Percentiles rank a stretch among this genome's conserved stretches.
phyloP scores from a whole-genome alignment of 2,329 filamentous ascomycete species.

The Knufia fluminis region DNA sequence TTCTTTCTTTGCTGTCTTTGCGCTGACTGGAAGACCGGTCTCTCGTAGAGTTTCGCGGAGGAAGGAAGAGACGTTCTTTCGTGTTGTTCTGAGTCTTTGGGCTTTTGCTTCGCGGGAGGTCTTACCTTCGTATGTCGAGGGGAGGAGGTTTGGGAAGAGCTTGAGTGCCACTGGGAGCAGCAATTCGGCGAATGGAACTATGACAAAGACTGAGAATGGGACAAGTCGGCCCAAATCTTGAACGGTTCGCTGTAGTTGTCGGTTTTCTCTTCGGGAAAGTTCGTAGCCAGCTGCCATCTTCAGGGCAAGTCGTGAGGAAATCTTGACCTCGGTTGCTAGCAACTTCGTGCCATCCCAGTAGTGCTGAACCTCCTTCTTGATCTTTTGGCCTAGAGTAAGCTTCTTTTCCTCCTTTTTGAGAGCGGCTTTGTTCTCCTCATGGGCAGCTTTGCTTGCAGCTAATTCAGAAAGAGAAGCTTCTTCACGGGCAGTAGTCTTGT shows the following conservation, averaged over 20 bases:
- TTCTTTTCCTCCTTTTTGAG: slow-evolving; percentile 71
- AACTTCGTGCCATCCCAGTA: slow-evolving; percentile 99
- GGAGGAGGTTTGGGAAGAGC: slow-evolving; percentile 93
- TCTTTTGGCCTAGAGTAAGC: slow-evolving; percentile 77
- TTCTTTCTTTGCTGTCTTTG: slow-evolving; percentile 75
- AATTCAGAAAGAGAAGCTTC: slow-evolving; percentile 51
- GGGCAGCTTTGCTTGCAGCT: slow-evolving; percentile 48
- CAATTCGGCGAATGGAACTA: slow-evolving; percentile 91
- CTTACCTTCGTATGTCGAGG: slow-evolving; percentile 91
- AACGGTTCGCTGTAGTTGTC: slow-evolving; percentile 81
- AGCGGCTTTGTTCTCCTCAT: slow-evolving; percentile 44
- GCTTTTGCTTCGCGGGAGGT: slow-evolving; percentile 86
- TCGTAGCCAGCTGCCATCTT: slow-evolving; percentile 99
- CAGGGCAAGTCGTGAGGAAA: slow-evolving; percentile 79
- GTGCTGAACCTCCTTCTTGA: slow-evolving; percentile 87
- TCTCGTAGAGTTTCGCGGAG: slow-evolving; percentile 81
- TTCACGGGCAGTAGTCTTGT: slow-evolving; percentile 41
- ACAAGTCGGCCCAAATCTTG: slow-evolving; percentile 87
- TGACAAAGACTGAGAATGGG: slow-evolving; percentile 93
- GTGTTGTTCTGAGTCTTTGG: slow-evolving; percentile 66
- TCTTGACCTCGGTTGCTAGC: slow-evolving; percentile 81
- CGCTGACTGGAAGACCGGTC: slow-evolving; percentile 81
- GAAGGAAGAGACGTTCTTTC: slow-evolving; percentile 89
- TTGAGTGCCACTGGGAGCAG: slow-evolving; percentile 75
- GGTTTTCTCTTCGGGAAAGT: slow-evolving; percentile 82